Evolutionary conservation across 2,329 filamentous ascomycete species (phyloP), one percentile per base, ranked within the genome.

Genomic region (Metarhizium guizhouense): DNA sequence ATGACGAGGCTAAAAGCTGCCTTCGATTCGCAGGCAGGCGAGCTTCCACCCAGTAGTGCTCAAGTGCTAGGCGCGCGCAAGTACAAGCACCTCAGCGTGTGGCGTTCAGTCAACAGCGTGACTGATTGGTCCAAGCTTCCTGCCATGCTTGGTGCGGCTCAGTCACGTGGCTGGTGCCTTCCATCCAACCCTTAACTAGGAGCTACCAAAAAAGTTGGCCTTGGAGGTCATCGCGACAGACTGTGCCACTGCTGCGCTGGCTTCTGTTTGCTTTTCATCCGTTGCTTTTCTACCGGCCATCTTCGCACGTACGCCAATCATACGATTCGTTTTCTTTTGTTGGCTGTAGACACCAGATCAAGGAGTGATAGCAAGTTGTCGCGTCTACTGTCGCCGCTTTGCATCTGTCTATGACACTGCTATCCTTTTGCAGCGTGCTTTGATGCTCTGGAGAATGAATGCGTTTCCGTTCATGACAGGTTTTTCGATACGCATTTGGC

Each of bases 1-100:
- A 77, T 80, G 76, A 80, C 77, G 77, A 79, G 75, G 76, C 76
- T 76, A 72, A 69, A 72, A 74, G 75, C 74, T 77, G 75, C 75
- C 76, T 78, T 72, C 16, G 29, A 6, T 6, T 47, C 7, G 18
- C 38, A 47, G 54, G 54, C 30, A 51, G 48, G 48, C 61, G 54
- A 58, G 55, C 60, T 51, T 36, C 52, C 54, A 59, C 61, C 57
- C 61, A 56, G 56, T 51, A 42, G 51, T 48, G 55, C 56, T 3
- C 25, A 25, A 25, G 25, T 25, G 25, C 25, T 25, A 48, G 54
- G 13, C 55, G 55, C 57, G 48, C 58, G 38, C 53, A 67, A 61
- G 67, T 70, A 25, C 25, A 68, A 66, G 13, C 45, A 16, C 3
- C 11, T 30, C 54, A 57, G 54, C 60, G 50, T 40, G 53, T 54